Percentiles rank a stretch among this genome's conserved stretches.
Conservation (phyloP, 2,329 filamentous ascomycete species). For the Fusarium guadeloupense region DNA sequence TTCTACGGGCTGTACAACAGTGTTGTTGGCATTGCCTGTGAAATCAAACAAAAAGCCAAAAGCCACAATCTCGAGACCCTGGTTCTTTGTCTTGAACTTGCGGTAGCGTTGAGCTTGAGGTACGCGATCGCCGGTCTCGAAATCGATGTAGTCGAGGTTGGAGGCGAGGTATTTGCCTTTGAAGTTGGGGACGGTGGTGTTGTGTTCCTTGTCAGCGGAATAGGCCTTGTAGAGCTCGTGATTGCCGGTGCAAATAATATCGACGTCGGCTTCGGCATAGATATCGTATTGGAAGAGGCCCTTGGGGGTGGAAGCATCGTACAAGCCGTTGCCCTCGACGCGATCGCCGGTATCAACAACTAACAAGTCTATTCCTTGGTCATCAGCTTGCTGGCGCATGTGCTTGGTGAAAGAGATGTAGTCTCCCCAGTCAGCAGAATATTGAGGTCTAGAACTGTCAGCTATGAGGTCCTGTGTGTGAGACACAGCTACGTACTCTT, state of each 20-base stretch:
- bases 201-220: slow-evolving; percentile 80
- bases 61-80: slow-evolving; percentile 82
- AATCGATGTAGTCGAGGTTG: slow-evolving; percentile 88
- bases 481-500: slow-evolving; percentile 69
- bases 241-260: slow-evolving; percentile 88
- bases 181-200: slow-evolving; percentile 84
- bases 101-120: slow-evolving; percentile 85
- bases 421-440: slow-evolving; percentile 97
- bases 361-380: slow-evolving; percentile 82
- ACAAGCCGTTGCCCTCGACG: slow-evolving; percentile 93
- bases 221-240: slow-evolving; percentile 91
- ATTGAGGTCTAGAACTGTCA: slow-evolving; percentile 71
- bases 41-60: slow-evolving; percentile 98
- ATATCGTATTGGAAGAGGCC: slow-evolving; percentile 91
- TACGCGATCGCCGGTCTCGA: slow-evolving; percentile 72
- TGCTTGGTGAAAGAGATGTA: slow-evolving; percentile 93
- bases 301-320: slow-evolving; percentile 88
- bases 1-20: slow-evolving; percentile 80
- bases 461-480: background rate
- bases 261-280: slow-evolving; percentile 81
- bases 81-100: slow-evolving; percentile 92
- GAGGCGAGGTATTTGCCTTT: slow-evolving; percentile 84
- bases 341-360: slow-evolving; percentile 95
- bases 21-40: slow-evolving; percentile 89
- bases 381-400: slow-evolving; percentile 80